Base-by-base conservation (phyloP, 2,329 filamentous ascomycete species). In the Ceratocystis albifundus region DNA sequence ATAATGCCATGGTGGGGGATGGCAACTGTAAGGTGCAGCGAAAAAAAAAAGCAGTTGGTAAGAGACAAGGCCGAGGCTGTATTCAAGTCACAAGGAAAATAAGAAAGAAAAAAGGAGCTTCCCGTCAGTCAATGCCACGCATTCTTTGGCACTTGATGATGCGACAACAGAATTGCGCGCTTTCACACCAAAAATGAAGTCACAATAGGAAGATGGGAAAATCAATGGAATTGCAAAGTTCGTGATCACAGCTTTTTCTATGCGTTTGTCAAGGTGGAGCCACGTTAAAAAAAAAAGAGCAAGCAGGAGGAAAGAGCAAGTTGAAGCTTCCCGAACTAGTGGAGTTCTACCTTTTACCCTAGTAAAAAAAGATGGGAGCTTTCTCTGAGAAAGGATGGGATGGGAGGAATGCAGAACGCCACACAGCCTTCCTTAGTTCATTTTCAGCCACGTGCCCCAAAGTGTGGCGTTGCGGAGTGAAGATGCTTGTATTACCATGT, bases 271-370 rank as follows among this genome's bases (percentile, higher is more conserved):
- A 41, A 41, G 36, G 36, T 41, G 36, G 36, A 41, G 36, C 36
- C 36, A 41, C 36, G 12, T 41, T 41, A 12, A 41, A 12, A 41
- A 12, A 41, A 12, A 41, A 36, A 12, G 3, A 41, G 36, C 10
- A 41, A 12, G 36, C 12, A 36, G 32, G 2, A 36, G 32, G 32
- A 41, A 41, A 41, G 53, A 36, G 7, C 6, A 32, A 12, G 55
- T 59, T 59, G 55, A 59, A 59, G 55, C 55, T 59, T 59, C 55
- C 22, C 7, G 28, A 36, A 59, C 12, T n/a, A n/a, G 55, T 59
- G 55, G 55, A 59, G 55, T 41, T 15, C 36, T 41, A 15, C 36
- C 36, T 41, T 41, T 41, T 41, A 15, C 55, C 28, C 28, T 20
- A 17, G 28, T 28, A 32, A 59, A 59, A 59, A 59, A 41, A 41